Evolutionary conservation across 1,284 basidiomycete species (phyloP), one percentile per base, ranked within the genome.

Genomic region (Tilletiopsis washingtonensis): DNA sequence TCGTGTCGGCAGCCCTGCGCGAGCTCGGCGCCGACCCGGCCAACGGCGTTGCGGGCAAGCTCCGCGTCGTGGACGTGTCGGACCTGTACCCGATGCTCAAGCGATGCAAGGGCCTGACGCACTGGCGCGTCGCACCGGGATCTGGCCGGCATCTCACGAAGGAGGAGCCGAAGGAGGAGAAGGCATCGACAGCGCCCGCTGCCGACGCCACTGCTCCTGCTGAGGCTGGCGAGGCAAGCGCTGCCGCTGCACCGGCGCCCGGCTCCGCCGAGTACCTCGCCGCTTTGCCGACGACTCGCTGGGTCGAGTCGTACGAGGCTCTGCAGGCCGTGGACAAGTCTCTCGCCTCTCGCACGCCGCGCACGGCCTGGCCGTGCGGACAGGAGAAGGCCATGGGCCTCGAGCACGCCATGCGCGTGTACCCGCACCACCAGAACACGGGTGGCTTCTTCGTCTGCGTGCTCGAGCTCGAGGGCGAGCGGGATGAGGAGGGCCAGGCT

Each of bases 391-490:
- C 55, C 24, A 53, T 68, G 15, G 56, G 61, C 20, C 44, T 66
- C 4, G 54, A 66, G 47, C 57, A 60, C 50, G 71, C 69, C 49
- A 68, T 71, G 59, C 57, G 68, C 36, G 59, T 72, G 39, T 89
- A 96, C 67, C 91, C 94, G 3, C 91, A 98, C 73, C 77, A 94
- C 39, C 93, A 98, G 76, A 87, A 99, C 74, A 91, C 91, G 0
- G 94, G 94, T 11, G 94, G 90, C 0, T 99, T 99, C 77, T 99
- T 96, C 67, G 84, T 99, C 23, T 88, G 90, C 15, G 85, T 96
- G 0, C 76, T 99, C 29, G 82, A 90, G 65, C 80, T 78, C 64
- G 55, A 58, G 3, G 55, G 58, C 38, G 43, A 45, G 2, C 37
- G 46, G 1, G 56, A 67, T n/a, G 59, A 57, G 32, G 65, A 59